Conservation (phyloP, 257 asterid genomes). For the Vinca minor region DNA sequence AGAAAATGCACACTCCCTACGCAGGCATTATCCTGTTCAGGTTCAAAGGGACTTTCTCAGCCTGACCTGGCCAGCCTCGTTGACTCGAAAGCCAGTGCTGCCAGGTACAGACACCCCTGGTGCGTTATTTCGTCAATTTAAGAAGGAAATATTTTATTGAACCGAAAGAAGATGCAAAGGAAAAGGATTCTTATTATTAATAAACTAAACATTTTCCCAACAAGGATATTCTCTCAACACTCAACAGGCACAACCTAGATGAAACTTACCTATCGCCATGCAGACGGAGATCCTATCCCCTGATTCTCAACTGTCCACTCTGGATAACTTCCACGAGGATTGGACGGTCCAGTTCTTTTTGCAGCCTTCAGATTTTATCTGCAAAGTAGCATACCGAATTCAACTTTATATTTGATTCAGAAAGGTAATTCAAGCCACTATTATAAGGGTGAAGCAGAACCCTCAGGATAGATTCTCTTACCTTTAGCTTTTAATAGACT, state of each 20-base stretch:
- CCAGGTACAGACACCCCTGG: slow-evolving; percentile 91
- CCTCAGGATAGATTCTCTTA: slow-evolving; percentile 14
- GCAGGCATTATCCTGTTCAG: slow-evolving; percentile 99
- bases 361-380: slow-evolving; percentile 18
- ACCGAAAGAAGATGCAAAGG: slow-evolving; percentile 2
- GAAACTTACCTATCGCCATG: slow-evolving; percentile 46
- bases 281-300: slow-evolving; percentile 30
- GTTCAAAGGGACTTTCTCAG: slow-evolving; percentile 99
- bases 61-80: slow-evolving; percentile 44
- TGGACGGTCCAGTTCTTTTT: slow-evolving; percentile 10
- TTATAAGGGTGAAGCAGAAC: no score
- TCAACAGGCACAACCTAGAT: slow-evolving; percentile 34
- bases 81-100: no score
- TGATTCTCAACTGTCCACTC: no score
- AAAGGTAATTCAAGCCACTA: neutral
- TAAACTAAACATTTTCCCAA: slow-evolving; percentile 16
- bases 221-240: slow-evolving; percentile 22
- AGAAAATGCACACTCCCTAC: slow-evolving; percentile 85
- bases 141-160: slow-evolving; percentile 17
- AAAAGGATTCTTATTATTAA: slow-evolving; percentile 4
- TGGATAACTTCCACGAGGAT: slow-evolving; percentile 20
- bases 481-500: slow-evolving; percentile 41
- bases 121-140: slow-evolving; percentile 64
- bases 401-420: neutral
- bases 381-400: slow-evolving; percentile 5